Conservation (phyloP, 148 eudicot genomes). For the Agrostemma githago region DNA sequence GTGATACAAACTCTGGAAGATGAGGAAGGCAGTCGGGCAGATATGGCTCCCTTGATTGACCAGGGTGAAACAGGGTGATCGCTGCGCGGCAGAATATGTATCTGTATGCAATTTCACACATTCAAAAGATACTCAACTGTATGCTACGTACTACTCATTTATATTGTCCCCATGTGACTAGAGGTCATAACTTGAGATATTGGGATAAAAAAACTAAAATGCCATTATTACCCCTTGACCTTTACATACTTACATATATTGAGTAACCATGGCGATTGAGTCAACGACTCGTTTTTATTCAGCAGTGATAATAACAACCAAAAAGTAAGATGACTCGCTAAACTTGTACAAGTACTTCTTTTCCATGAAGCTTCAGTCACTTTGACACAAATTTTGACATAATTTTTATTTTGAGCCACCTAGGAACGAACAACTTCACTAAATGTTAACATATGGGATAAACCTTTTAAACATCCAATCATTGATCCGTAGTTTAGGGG, state of each 20-base stretch:
- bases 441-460: too few relatives aligned
- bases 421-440: too few relatives aligned
- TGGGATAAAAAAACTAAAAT: too few relatives aligned
- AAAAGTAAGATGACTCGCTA: not conserved
- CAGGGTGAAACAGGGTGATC: slow-evolving; percentile 51
- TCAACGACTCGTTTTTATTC: not conserved
- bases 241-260: not conserved
- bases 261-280: not conserved
- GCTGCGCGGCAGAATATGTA: slow-evolving; percentile 92
- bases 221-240: not conserved
- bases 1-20: slow-evolving; percentile 62
- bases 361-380: not conserved
- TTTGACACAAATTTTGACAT: not conserved
- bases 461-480: too few relatives aligned
- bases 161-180: not conserved
- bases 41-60: slow-evolving; percentile 47
- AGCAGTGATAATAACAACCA: too few relatives aligned
- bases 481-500: too few relatives aligned
- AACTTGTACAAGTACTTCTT: not conserved
- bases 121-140: not conserved
- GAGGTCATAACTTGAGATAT: not conserved
- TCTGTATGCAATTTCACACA: slow-evolving; percentile 39
- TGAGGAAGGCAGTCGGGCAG: slow-evolving; percentile 75
- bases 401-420: not conserved
- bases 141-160: not conserved